A percentile compares a stretch with the other conserved stretches of the same genome.
phyloP scores from a whole-genome alignment of 768 basidiomycete species.

The Chalciporus pseudorubinellus region DNA sequence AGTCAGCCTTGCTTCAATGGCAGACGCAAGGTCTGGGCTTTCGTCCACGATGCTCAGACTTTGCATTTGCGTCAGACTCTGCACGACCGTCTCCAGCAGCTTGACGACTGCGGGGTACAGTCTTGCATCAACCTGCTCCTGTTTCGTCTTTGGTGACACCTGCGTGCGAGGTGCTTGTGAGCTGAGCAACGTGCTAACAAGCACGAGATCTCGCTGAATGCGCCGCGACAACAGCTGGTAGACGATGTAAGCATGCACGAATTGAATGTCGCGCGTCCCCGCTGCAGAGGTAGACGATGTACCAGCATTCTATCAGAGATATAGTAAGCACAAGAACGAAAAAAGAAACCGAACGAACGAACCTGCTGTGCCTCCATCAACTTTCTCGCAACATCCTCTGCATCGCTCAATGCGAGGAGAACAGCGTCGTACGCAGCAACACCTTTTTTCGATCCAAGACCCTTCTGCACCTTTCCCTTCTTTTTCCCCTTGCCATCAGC shows the following conservation, averaged over 20 bases:
- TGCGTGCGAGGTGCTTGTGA: conserved; percentile 36
- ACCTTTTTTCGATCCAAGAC: conserved; percentile 58
- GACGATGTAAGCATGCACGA: conserved; percentile 83
- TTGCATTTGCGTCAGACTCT: conserved; percentile 82
- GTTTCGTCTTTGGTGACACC: conserved; percentile 29
- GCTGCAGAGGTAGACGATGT: conserved; percentile 37
- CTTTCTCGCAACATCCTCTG: conserved; percentile 79
- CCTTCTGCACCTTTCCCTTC: conserved; percentile 37
- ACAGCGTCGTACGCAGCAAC: conserved; percentile 88
- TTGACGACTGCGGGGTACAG: conserved; percentile 89
- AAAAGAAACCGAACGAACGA: conserved; percentile 6
- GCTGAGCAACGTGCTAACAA: conserved; percentile 62
- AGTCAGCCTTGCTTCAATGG: conserved; percentile 71
- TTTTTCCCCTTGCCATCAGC: conserved; percentile 31
- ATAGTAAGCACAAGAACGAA: not conserved
- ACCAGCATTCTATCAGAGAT: conserved; percentile 39
- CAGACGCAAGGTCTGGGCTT: conserved; percentile 75
- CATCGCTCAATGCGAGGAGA: conserved; percentile 82
- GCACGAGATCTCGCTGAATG: conserved; percentile 83
- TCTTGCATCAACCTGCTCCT: conserved; percentile 61
- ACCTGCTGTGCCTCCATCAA: conserved; percentile 86
- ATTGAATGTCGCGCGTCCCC: conserved; percentile 70
- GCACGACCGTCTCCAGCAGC: conserved; percentile 79
- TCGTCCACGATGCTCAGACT: conserved; percentile 84
- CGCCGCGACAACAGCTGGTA: conserved; percentile 86